Evolutionary conservation across 176 grass and related monocot genomes (phyloP), one percentile per base, ranked within the genome.

Genomic region (Calamus simplicifolius): DNA sequence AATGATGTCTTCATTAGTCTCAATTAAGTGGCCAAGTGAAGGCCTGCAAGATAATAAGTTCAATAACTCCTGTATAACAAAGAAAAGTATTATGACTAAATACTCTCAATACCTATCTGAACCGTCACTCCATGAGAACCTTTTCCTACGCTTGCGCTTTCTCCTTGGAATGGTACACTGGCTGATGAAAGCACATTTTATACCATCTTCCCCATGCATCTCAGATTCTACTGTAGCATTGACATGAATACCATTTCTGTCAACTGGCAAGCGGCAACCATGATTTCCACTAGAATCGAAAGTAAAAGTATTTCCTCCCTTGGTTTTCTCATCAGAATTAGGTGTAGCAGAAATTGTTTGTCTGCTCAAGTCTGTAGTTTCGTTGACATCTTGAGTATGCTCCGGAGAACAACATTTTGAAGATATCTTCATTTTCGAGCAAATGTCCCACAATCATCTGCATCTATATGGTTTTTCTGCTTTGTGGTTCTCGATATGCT

Each of bases 61-160:
- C 8, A 43, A 43, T 12, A 43, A 43, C 6, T 43, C 13, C 8
- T 13, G 10, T 43, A 43, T 7, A 43, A 29, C 5, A 5, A 43
- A 43, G n/a, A 43, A 43, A 43, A 43, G 35, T 43, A 43, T 8
- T 43, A 43, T 2, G 35, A 43, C 1, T 13, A 43, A 10, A 43
- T 43, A 43, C 35, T 12, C 35, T 35, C 31, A 48, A 70, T 90
- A 96, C 92, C 92, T 97, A 81, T 91, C 76, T 35, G 81, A 85
- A 56, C 77, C 68, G 3, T 80, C 81, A 35, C 78, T 80, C 92
- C 92, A 97, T 61, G 69, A 31, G 67, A 91, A 97, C 64, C 79
- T 79, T 91, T 80, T 90, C 64, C 60, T 67, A 59, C 79, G 74
- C 51, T 75, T 80, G 35, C 52, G 43, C 26, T 59, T 77, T 75